These are phyloP conservation scores for Aspergillus niger DNA, from an alignment of 2,329 filamentous ascomycete species.

Conservation along the genomic window DNA sequence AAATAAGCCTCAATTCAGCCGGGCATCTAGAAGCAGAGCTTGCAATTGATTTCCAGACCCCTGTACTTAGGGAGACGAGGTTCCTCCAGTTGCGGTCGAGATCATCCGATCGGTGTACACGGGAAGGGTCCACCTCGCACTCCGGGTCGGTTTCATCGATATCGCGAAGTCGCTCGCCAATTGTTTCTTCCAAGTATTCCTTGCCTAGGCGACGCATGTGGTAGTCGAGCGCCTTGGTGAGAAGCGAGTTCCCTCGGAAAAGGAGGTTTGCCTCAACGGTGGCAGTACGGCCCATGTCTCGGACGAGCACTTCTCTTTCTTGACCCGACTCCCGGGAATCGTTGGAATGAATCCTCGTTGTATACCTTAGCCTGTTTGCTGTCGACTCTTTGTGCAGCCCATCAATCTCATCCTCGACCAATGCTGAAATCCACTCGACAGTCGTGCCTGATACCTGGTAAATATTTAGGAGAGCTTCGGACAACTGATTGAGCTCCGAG, in stretches of 20 bases:
- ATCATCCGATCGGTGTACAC: conserved; percentile 67
- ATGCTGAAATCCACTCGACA: conserved; percentile 84
- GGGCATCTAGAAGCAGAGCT: conserved; percentile 75
- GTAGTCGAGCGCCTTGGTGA: conserved; percentile 90
- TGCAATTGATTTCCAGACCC: conserved; percentile 82
- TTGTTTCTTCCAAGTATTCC: conserved; percentile 84
- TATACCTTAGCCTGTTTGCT: conserved; percentile 63
- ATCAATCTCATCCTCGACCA: conserved; percentile 97
- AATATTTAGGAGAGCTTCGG: conserved; percentile 87
- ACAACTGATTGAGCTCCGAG: conserved; percentile 73
- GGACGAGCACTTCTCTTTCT: conserved; percentile 62
- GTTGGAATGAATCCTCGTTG: conserved; percentile 64
- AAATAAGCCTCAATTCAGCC: conserved; percentile 76
- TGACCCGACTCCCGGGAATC: conserved; percentile 59
- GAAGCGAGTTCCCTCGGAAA: conserved; percentile 89
- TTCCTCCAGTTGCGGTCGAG: conserved; percentile 80
- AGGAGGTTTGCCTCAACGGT: conserved; percentile 85
- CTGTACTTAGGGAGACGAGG: conserved; percentile 73
- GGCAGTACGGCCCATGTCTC: conserved; percentile 65
- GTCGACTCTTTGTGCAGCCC: conserved; percentile 81
- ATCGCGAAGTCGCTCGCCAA: conserved; percentile 81
- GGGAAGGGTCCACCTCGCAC: conserved; percentile 92
- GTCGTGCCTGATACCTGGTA: conserved; percentile 88
- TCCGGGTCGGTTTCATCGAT: conserved; percentile 90
- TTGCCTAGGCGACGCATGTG: conserved; percentile 95